Percentiles rank a stretch among this genome's conserved stretches.
phyloP scores from a whole-genome alignment of 257 asterid genomes.

The Misopates orontium region DNA sequence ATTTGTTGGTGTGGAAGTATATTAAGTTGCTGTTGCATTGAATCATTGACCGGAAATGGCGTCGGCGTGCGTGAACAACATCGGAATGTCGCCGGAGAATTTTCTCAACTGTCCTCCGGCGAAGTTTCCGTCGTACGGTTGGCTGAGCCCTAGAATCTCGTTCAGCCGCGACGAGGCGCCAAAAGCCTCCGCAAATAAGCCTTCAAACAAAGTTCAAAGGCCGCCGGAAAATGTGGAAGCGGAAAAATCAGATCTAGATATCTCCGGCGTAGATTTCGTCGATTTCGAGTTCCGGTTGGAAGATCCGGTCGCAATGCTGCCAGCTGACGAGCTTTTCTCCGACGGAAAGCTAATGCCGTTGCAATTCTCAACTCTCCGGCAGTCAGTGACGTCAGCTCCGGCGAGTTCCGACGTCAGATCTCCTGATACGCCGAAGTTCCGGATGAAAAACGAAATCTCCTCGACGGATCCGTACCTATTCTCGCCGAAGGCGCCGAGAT shows the following conservation, averaged over 20 bases:
- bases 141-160: conserved; percentile 52
- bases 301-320: conserved; percentile 80
- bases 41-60: conserved; percentile 50
- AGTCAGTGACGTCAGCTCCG: conserved; percentile 31
- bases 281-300: conserved; percentile 92
- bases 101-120: conserved; percentile 49
- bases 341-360: conserved; percentile 84
- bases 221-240: conserved; percentile 29
- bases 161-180: conserved; percentile 30
- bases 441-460: conserved; percentile 57
- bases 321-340: conserved; percentile 92
- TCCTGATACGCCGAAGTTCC: conserved; percentile 47
- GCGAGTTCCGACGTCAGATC: conserved; percentile 36
- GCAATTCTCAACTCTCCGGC: conserved; percentile 57
- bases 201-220: too few relatives aligned
- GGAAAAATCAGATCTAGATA: conserved; percentile 60
- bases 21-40: too few relatives aligned
- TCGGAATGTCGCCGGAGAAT: conserved; percentile 50
- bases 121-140: conserved; percentile 44
- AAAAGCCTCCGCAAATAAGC: conserved; percentile 27
- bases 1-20: too few relatives aligned
- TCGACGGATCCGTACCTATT: conserved; percentile 64
- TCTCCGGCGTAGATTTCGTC: conserved; percentile 38
- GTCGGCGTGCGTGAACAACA: conserved; percentile 61
- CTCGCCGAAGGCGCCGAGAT: conserved; percentile 89